Percentiles rank a stretch among this genome's conserved stretches.
Evolutionary conservation across 805 yeast species (phyloP).

Genomic region (Hyphopichia homilentoma): DNA sequence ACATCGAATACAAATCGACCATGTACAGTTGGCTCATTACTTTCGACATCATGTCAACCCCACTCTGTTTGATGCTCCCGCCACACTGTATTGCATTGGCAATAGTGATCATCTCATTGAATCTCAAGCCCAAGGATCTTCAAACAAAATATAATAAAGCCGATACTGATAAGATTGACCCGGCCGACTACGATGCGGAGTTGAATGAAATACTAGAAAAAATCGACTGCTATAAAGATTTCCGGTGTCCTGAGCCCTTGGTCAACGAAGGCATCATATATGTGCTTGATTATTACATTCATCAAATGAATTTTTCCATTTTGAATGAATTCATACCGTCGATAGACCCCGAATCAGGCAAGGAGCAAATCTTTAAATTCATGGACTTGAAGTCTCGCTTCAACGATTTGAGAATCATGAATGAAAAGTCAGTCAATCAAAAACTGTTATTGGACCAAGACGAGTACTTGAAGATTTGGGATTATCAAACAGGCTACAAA

Average conservation of each 20-base stretch:
- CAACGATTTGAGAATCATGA: conserved; percentile 34
- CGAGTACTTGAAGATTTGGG: conserved; percentile 45
- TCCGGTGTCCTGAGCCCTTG: conserved; percentile 39
- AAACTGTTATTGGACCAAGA: conserved; percentile 36
- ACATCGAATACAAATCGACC: conserved; percentile 44
- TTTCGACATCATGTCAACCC: conserved; percentile 71
- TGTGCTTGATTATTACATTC: conserved; percentile 58
- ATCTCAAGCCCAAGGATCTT: conserved; percentile 37
- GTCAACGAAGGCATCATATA: conserved; percentile 54
- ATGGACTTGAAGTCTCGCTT: conserved; percentile 43
- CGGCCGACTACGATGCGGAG: conserved; percentile 3
- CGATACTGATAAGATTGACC: conserved; percentile 10
- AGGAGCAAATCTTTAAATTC: conserved; percentile 45
- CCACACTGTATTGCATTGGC: conserved; percentile 75
- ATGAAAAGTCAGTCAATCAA: conserved; percentile 24
- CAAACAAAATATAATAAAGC: conserved; percentile 15
- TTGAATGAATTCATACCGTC: conserved; percentile 43
- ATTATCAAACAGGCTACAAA: conserved; percentile 31
- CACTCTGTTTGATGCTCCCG: conserved; percentile 64
- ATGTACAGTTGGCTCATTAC: conserved; percentile 69
- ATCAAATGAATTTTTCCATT: conserved; percentile 49
- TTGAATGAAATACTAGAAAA: conserved; percentile 25
- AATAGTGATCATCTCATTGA: conserved; percentile 56
- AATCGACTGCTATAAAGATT: conserved; percentile 31
- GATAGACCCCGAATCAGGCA: conserved; percentile 32